Percentiles rank a stretch among this genome's conserved stretches.
Evolutionary conservation across 495 filamentous ascomycete species (phyloP).

Genomic region (Aspergillus ostianus): DNA sequence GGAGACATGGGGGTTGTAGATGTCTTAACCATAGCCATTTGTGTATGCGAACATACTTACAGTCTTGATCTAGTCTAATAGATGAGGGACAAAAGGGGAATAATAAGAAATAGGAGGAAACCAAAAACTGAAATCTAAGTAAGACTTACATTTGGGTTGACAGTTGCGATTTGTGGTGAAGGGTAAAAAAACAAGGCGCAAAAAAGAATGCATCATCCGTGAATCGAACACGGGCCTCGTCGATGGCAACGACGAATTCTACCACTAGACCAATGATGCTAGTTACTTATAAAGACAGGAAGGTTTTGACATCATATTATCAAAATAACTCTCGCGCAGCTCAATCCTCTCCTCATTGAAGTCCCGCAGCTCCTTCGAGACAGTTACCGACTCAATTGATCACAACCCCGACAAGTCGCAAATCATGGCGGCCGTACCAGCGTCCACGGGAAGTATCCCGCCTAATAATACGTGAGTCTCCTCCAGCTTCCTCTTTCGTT

Average conservation of each 20-base stretch:
- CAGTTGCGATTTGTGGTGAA: too few species aligned
- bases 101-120: conserved; percentile 9
- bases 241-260: conserved; percentile 61
- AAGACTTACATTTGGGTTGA: too few species aligned
- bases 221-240: conserved; percentile 60
- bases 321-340: conserved; percentile 13
- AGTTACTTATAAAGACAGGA: conserved; percentile 5
- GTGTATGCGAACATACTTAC: too few species aligned
- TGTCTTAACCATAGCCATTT: too few species aligned
- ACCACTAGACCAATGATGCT: conserved; percentile 60
- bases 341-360: conserved; percentile 5
- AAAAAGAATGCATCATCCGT: conserved; percentile 51
- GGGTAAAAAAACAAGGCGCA: conserved; percentile 14
- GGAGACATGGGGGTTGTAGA: conserved; percentile 16
- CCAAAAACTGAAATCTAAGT: too few species aligned
- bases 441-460: conserved; percentile 28
- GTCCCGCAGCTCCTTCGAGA: conserved; percentile 1
- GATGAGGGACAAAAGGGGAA: neutral
- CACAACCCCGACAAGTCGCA: conserved; percentile 29
- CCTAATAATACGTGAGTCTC: conserved; percentile 51
- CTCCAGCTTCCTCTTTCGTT: neutral
- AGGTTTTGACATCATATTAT: neutral
- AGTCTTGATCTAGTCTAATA: too few species aligned
- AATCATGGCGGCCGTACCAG: conserved; percentile 39
- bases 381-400: conserved; percentile 6